phyloP scores from a whole-genome alignment of 139 green algal species.

The Chlorella sorokiniana region DNA sequence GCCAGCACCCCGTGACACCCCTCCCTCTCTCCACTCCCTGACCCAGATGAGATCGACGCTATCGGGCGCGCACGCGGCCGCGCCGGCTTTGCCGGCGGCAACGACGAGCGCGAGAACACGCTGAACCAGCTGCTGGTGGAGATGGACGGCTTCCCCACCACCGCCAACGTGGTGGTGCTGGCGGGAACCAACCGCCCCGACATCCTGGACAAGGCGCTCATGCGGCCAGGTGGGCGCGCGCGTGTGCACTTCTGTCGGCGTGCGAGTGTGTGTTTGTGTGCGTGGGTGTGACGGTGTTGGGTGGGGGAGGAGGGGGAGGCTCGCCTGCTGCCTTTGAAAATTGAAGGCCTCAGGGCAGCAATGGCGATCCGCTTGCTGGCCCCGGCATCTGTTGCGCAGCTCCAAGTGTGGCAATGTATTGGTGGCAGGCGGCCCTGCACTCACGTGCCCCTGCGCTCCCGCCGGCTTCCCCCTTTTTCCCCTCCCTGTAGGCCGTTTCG shows the following conservation, averaged over 20 bases:
- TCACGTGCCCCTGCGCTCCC: neutral
- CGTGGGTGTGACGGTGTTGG: too few species aligned
- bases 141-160: constrained; percentile 90
- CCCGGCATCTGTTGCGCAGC: too few species aligned
- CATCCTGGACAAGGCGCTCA: constrained; percentile 96
- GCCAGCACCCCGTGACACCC: neutral
- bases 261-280: too few species aligned
- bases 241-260: too few species aligned
- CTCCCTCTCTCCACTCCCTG: neutral
- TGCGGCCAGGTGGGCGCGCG: constrained; percentile 80
- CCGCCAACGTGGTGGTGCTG: constrained; percentile 95
- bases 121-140: constrained; percentile 98
- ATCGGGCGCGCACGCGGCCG: constrained; percentile 81
- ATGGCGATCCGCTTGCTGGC: too few species aligned
- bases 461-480: neutral
- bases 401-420: too few species aligned
- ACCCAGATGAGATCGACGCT: constrained; percentile 90
- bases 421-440: neutral
- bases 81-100: constrained; percentile 84
- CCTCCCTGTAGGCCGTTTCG: constrained; percentile 73
- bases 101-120: constrained; percentile 99
- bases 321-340: too few species aligned
- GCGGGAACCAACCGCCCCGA: constrained; percentile 98
- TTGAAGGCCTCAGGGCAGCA: too few species aligned
- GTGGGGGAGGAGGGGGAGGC: too few species aligned